These are phyloP conservation scores for Paramyrothecium roridum DNA, from an alignment of 2,329 filamentous ascomycete species.

Conservation along the genomic window DNA sequence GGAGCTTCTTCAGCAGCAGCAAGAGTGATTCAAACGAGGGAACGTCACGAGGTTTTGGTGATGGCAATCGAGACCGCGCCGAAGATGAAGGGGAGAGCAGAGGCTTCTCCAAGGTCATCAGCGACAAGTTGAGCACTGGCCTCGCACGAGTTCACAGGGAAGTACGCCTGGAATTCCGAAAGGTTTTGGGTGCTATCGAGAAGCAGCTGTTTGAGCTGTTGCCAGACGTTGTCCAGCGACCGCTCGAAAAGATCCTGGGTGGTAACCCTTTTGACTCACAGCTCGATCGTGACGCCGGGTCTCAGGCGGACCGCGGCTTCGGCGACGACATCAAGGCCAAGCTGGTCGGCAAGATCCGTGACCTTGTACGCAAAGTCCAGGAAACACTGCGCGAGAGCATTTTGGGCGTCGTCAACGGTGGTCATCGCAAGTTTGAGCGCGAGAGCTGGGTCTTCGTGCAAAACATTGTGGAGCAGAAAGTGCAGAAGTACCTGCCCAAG, in stretches of 20 bases:
- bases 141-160: constrained; percentile 40
- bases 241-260: constrained; percentile 42
- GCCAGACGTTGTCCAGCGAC: constrained; percentile 38
- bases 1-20: constrained; percentile 35
- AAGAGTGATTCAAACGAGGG: constrained; percentile 31
- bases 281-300: constrained; percentile 31
- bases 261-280: constrained; percentile 43
- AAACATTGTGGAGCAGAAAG: constrained; percentile 40
- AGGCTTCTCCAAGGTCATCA: constrained; percentile 43
- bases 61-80: constrained; percentile 22
- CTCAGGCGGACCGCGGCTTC: constrained; percentile 32
- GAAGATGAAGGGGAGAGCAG: constrained; percentile 21
- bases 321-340: constrained; percentile 40
- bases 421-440: constrained; percentile 43
- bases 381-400: constrained; percentile 41
- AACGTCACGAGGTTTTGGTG: constrained; percentile 24
- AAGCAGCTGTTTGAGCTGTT: constrained; percentile 42
- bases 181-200: constrained; percentile 38
- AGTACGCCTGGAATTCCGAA: constrained; percentile 43
- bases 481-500: constrained; percentile 41
- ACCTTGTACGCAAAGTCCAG: constrained; percentile 40
- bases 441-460: constrained; percentile 45
- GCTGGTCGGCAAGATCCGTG: constrained; percentile 40
- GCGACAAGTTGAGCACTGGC: constrained; percentile 42
- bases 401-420: constrained; percentile 40